Evolutionary conservation across 306 rosid genomes (phyloP), one percentile per base, ranked within the genome.

Genomic region (Adenanthera pavonina): DNA sequence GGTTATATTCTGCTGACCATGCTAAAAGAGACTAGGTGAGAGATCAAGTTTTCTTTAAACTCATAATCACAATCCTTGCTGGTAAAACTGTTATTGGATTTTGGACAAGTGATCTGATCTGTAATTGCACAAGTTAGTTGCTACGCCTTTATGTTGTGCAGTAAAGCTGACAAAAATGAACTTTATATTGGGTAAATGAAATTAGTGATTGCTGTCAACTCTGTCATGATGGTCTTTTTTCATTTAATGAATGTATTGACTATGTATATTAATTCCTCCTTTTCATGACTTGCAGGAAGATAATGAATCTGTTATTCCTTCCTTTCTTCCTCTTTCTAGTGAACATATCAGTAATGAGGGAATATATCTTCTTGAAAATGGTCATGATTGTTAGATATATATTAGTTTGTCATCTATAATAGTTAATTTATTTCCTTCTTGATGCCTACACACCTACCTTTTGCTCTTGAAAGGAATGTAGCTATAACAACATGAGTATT

Each of bases 301-400:
- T 56, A 90, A 91, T 48, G 91, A 85, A 65, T 85, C 93, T 69
- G 88, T 86, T 48, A 78, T 92, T 92, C 94, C 99, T 81, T 85
- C 94, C 8, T 87, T 92, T 65, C 86, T 92, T 82, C 97, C 97
- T 19, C 99, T 95, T 84, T 87, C 97, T 60, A 93, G 97, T 81
- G 99, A 95, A 81, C 94, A 95, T 35, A 80, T 92, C 74, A 92
- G 86, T 74, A 95, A 93, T 20, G 92, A 84, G 14, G 97, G 97
- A 74, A 82, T 95, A 77, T 95, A 95, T 92, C 98, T 95, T 87
- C 94, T 95, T 16, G 99, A 95, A 86, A 93, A 95, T 33, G 99
- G 99, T 69, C 90, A 87, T 61, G 97, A 95, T 81, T 91, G 99
- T 86, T 82, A 85, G 93, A 86, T 93, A 90, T n/a, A n/a, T 75